Base-by-base conservation (phyloP, 225 moss, liverwort and hornwort genomes). In the Sphagnum contortum region DNA sequence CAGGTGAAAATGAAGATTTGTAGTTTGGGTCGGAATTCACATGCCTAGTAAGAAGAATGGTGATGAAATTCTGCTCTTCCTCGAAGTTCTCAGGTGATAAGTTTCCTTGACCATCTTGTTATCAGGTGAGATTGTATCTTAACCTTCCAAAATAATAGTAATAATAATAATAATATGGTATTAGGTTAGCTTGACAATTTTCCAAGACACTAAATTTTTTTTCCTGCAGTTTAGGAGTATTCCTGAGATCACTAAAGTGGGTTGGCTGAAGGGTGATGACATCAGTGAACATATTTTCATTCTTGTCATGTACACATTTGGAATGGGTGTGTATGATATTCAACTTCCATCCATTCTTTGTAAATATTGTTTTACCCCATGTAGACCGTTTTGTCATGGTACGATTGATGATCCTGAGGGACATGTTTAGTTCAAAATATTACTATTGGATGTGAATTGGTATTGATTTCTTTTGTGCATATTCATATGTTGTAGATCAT, bases 1-100 rank as follows among this genome's bases (percentile, higher is more conserved):
- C n/a, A n/a, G n/a, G n/a, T n/a, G n/a, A n/a, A n/a, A n/a, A n/a
- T n/a, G n/a, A n/a, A n/a, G n/a, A 1, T 46, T 10, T 13, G 2
- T 12, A 57, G 14, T 9, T 13, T 59, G 9, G 61, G 60, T 62
- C 9, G n/a, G n/a, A n/a, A n/a, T n/a, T n/a, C 74, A 72, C 83
- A 94, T 91, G 66, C 85, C 82, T 75, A 74, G 78, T 47, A 87
- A 85, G 69, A 81, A 89, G 65, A 85, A 75, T 65, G 91, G 81
- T 71, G 87, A 88, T 74, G 88, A 88, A 64, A 91, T 94, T 57
- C 65, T 94, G 48, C 79, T 94, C 62, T 94, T 94, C 75, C 83
- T 94, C 63, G 87, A 91, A 55, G 91, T 87, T 68, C 59, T 89
- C 67, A 77, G 91, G 94, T 94, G 72, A 72, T 72, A 52, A 48